Evolutionary conservation across 257 asterid genomes (phyloP).

Genomic region (Capsicum baccatum): DNA sequence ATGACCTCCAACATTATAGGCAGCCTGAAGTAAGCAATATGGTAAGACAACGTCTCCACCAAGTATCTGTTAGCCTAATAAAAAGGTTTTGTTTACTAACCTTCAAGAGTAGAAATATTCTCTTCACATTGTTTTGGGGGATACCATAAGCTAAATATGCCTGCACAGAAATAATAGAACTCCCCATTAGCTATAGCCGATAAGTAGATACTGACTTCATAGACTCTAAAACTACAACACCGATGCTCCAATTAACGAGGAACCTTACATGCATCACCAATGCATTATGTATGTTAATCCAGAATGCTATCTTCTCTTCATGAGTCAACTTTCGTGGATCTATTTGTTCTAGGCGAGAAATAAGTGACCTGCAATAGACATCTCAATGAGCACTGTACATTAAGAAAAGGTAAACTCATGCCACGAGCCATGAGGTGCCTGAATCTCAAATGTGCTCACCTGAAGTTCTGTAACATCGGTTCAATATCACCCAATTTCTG

Average conservation of each 20-base stretch:
- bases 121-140: conserved; percentile 85
- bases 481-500: conserved; percentile 80
- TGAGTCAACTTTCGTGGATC: conserved; percentile 79
- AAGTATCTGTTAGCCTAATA: neutral
- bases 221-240: neutral
- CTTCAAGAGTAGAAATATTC: conserved; percentile 87
- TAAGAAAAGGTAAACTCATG: neutral
- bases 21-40: conserved; percentile 64
- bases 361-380: conserved; percentile 69
- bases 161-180: conserved; percentile 44
- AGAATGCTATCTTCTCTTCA: conserved; percentile 94
- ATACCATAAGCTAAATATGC: conserved; percentile 93
- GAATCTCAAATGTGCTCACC: conserved; percentile 48
- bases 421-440: conserved; percentile 25
- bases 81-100: conserved; percentile 40
- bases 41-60: conserved; percentile 38
- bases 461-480: conserved; percentile 68
- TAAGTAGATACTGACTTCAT: neutral
- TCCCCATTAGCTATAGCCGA: neutral
- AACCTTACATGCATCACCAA: conserved; percentile 93
- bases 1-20: conserved; percentile 91
- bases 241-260: neutral
- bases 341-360: conserved; percentile 79
- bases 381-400: conserved; percentile 14
- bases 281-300: conserved; percentile 96